Evolutionary conservation across 805 yeast species (phyloP).

Genomic region (Osmozyma mogii): DNA sequence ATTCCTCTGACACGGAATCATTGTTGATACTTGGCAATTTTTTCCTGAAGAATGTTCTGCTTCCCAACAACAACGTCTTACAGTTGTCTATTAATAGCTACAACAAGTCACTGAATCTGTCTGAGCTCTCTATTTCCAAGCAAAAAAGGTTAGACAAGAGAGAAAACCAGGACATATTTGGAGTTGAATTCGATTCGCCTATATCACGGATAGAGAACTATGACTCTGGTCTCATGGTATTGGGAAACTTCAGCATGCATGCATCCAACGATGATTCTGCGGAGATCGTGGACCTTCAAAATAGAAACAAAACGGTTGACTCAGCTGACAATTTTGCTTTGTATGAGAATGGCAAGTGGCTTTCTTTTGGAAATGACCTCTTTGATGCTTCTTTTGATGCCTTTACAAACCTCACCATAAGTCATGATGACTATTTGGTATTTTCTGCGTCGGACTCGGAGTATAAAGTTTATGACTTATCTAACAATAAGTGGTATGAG

Average conservation of each 20-base stretch:
- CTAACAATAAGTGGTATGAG: constrained; percentile 26
- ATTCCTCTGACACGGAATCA: constrained; percentile 17
- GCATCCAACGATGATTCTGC: constrained; percentile 18
- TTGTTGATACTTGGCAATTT: constrained; percentile 44
- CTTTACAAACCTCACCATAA: constrained; percentile 28
- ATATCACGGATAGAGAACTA: constrained; percentile 16
- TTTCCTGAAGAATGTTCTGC: constrained; percentile 21
- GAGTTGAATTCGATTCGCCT: constrained; percentile 24
- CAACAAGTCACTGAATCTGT: constrained; percentile 25
- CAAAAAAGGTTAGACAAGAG: constrained; percentile 9
- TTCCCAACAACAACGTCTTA: constrained; percentile 21
- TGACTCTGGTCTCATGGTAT: constrained; percentile 16
- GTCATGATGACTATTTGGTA: constrained; percentile 33
- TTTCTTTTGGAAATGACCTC: constrained; percentile 30
- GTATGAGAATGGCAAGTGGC: constrained; percentile 34
- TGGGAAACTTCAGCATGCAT: constrained; percentile 27
- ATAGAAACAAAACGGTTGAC: constrained; percentile 16
- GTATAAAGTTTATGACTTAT: constrained; percentile 35
- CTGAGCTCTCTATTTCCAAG: constrained; percentile 10
- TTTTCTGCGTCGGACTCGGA: constrained; percentile 22
- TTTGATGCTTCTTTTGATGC: constrained; percentile 17
- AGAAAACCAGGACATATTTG: constrained; percentile 15
- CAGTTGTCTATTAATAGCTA: constrained; percentile 20
- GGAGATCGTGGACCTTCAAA: constrained; percentile 19
- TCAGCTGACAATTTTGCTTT: constrained; percentile 30